A percentile compares a stretch with the other conserved stretches of the same genome.
Conservation (phyloP, 108 stramenopile genomes). For the Fragilariopsis cylindrus region DNA sequence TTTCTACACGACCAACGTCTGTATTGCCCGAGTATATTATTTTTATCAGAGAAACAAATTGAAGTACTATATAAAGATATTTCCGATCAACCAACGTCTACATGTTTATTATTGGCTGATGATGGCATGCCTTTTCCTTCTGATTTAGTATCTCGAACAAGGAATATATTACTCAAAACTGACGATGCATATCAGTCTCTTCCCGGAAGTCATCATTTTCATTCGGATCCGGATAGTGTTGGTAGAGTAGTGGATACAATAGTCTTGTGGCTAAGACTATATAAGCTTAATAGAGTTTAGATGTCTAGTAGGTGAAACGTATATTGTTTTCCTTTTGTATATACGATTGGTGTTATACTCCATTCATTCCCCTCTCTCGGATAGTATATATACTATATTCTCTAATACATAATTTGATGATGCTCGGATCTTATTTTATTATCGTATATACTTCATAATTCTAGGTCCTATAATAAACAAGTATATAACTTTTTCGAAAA, state of each 20-base stretch:
- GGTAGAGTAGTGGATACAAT: constrained; percentile 43
- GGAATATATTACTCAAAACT: constrained; percentile 47
- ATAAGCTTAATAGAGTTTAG: neutral
- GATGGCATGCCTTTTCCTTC: constrained; percentile 76
- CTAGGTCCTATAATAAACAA: too few relatives aligned
- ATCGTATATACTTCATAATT: too few relatives aligned
- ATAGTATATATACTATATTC: too few relatives aligned
- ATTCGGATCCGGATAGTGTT: constrained; percentile 77
- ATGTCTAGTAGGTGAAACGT: too few relatives aligned
- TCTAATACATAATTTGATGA: too few relatives aligned
- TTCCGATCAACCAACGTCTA: constrained; percentile 31
- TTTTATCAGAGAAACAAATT: constrained; percentile 70
- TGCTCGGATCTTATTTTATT: too few relatives aligned
- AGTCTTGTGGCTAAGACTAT: constrained; percentile 10
- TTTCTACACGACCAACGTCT: constrained; percentile 80
- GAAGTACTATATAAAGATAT: constrained; percentile 54
- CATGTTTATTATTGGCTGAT: constrained; percentile 58
- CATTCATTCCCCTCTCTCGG: too few relatives aligned
- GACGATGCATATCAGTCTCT: constrained; percentile 28
- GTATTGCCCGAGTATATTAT: constrained; percentile 73
- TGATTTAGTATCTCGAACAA: constrained; percentile 27
- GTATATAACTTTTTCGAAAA: too few relatives aligned
- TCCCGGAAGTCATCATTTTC: constrained; percentile 82
- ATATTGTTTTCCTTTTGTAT: too few relatives aligned
- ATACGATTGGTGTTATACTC: too few relatives aligned